These are phyloP conservation scores for Thelonectria blattea DNA, from an alignment of 2,329 filamentous ascomycete species.

Conservation along the genomic window DNA sequence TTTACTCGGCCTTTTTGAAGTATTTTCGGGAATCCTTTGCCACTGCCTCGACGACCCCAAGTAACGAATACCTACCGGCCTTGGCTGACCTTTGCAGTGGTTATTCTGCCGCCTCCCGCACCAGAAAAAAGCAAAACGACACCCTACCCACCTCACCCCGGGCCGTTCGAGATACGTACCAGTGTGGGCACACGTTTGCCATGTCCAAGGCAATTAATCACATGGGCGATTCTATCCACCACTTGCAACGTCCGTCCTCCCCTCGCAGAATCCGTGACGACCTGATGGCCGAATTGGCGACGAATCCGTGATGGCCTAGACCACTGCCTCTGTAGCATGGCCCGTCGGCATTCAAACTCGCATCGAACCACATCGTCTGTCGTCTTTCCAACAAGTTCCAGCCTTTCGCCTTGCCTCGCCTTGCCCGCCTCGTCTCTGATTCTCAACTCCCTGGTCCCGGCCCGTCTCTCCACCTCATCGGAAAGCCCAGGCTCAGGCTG, in stretches of 20 bases:
- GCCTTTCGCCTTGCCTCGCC: constrained; percentile 3
- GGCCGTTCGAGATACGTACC: constrained; percentile 32
- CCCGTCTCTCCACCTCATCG: constrained; percentile 32
- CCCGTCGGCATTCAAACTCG: constrained; percentile 23
- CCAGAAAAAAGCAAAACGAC: constrained; percentile 33
- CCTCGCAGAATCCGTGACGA: constrained; percentile 15
- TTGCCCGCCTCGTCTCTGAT: background rate
- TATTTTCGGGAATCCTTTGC: constrained; percentile 30
- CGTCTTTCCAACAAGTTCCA: constrained; percentile 20
- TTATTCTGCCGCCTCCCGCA: constrained; percentile 16
- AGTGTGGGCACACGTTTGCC: constrained; percentile 31
- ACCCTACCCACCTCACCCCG: constrained; percentile 28
- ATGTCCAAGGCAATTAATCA: constrained; percentile 30
- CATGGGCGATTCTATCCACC: constrained; percentile 35
- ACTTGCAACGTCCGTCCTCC: constrained; percentile 15
- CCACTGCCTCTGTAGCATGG: constrained; percentile 20
- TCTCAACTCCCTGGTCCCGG: constrained; percentile 14
- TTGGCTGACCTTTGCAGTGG: background rate
- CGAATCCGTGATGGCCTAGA: constrained; percentile 30
- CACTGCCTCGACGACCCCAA: constrained; percentile 18
- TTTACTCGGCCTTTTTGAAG: constrained; percentile 13
- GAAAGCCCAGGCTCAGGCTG: constrained; percentile 34
- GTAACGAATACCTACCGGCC: constrained; percentile 28
- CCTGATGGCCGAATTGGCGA: constrained; percentile 19
- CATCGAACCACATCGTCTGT: constrained; percentile 29